These are phyloP conservation scores for Fraxinus xanthoxyloides DNA, from an alignment of 305 asterid genomes.

Conservation along the genomic window DNA sequence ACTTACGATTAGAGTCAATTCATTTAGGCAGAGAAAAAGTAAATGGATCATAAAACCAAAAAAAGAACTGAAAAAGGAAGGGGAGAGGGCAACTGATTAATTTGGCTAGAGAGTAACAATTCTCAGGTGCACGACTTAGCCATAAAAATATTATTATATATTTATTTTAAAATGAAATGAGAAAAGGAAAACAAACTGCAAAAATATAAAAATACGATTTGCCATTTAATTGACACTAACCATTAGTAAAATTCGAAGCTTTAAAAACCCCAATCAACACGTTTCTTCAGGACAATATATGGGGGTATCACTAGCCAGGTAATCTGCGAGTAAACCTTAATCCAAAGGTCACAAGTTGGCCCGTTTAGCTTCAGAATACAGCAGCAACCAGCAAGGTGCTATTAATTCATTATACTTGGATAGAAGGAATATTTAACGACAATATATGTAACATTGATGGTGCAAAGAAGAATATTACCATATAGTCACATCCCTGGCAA, in stretches of 20 bases:
- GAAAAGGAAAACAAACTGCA: not conserved
- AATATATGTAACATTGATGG: not conserved
- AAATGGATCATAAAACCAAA: not conserved
- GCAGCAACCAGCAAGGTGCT: not conserved
- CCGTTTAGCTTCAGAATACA: not conserved
- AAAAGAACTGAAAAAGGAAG: not conserved
- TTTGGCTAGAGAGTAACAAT: not conserved
- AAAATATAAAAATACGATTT: not conserved
- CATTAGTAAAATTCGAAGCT: not conserved
- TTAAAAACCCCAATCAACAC: not conserved
- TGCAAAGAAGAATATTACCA: not conserved
- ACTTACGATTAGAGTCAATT: not conserved
- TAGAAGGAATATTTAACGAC: not conserved
- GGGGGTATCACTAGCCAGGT: not conserved
- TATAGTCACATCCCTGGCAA: not conserved
- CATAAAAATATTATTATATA: not conserved
- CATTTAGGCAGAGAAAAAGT: not conserved
- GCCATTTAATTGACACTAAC: not conserved
- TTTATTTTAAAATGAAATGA: not conserved
- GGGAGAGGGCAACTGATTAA: not conserved
- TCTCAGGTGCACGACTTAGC: not conserved
- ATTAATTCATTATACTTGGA: not conserved
- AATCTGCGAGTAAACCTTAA: not conserved
- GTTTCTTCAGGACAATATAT: not conserved
- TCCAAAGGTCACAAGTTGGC: not conserved